A percentile compares a stretch with the other conserved stretches of the same genome.
Conservation (phyloP, 495 filamentous ascomycete genomes). For the Cercophora newfieldiana region DNA sequence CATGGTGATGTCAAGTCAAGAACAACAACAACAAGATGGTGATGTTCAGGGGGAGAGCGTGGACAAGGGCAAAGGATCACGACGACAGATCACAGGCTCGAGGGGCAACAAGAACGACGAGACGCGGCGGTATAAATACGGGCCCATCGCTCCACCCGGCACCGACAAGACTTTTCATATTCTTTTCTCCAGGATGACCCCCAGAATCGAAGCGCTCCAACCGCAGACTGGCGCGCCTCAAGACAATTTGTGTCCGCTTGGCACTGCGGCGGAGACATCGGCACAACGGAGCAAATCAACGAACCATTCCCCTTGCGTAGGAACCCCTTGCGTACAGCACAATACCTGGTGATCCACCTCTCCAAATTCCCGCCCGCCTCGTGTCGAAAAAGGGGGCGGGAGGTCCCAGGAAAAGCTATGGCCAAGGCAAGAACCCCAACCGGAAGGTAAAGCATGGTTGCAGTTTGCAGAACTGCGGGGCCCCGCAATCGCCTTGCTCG, state of each 20-base stretch:
- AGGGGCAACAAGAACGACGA: slow-evolving; percentile 55
- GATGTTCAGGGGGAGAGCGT: too few species aligned
- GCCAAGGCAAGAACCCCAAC: neutral
- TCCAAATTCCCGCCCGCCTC: neutral
- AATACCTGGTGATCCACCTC: neutral
- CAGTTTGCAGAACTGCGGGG: too few species aligned
- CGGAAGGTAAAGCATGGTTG: neutral
- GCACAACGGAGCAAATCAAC: neutral
- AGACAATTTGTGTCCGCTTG: neutral
- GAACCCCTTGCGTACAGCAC: too few species aligned
- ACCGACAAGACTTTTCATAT: too few species aligned
- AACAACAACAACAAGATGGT: neutral
- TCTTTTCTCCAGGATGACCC: neutral
- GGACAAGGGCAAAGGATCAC: neutral
- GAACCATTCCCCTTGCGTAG: too few species aligned
- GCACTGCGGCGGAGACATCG: neutral
- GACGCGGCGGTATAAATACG: neutral
- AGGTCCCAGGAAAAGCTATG: neutral
- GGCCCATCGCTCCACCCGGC: neutral
- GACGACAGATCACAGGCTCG: slow-evolving; percentile 54
- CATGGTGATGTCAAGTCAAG: slow-evolving; percentile 34
- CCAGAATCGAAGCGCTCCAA: neutral
- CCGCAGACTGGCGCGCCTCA: neutral
- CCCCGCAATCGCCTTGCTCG: neutral
- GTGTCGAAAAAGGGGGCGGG: too few species aligned